Base-by-base conservation (phyloP, 352 stramenopile species). In the Phytophthora pistaciae region DNA sequence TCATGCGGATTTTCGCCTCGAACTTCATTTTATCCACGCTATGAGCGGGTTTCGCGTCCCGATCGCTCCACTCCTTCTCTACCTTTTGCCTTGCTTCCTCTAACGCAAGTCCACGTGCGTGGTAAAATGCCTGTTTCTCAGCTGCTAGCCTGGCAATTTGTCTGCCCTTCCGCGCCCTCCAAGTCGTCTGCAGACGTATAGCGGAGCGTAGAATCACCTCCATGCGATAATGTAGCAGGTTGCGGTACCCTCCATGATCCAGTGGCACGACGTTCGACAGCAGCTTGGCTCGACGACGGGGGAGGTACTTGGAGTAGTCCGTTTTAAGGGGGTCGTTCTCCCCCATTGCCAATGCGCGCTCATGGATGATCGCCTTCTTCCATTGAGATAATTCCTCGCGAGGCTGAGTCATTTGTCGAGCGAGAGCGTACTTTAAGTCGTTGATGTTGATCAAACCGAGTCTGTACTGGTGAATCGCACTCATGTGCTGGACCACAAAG, bases 11-110 rank as follows among this genome's bases (percentile, higher is more conserved):
- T 71, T 96, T 97, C 2, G 93, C 92, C 64, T 98, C 93, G 64
- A 97, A 98, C 60, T 97, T 98, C 89, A 98, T 97, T 77, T 96
- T 96, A 65, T 92, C 91, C 11, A 97, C 80, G 31, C 75, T 91
- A 44, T 91, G 87, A 3, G 77, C 88, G 9, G 83, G 79, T 57
- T 91, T 90, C 9, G 72, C 78, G 23, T 97, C 91, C 60, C 90
- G 91, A 36, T 81, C 75, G 8, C 67, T 62, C 88, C 91, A 98
- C 60, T 97, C 90, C 7, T 60, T 75, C 66, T 95, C 82, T 1
- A 97, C 64, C 13, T 49, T 57, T 1, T 67, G 68, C 8, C 89
- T 61, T 7, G 88, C 73, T 57, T 94, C 87, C 56, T 91, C 67
- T 6, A 97, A 64, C 10, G 93, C 92, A 1, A 92, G 64, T n/a